Base-by-base conservation (phyloP, 2,329 filamentous ascomycete genomes). In the Sordariomycetes sp. region DNA sequence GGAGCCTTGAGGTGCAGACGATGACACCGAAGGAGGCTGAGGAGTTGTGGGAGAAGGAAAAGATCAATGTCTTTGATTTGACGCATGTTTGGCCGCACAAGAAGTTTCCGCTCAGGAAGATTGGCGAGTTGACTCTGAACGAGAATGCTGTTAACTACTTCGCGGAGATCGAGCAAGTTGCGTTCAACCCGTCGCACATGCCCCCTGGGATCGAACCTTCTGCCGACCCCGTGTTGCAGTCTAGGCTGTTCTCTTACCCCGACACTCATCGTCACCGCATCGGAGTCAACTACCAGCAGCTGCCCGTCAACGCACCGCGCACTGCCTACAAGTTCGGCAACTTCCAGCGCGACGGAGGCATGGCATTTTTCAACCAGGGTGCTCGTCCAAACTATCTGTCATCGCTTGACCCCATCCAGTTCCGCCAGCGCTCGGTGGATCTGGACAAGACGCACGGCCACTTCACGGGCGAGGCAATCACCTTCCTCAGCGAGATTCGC, bases 331-430 rank as follows among this genome's bases (percentile, higher is more conserved):
- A 79, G 29, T 31, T 36, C 30, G 39, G 27, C 17, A 39, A 59
- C 42, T 83, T 77, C 65, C 80, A 86, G 54, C 75, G 82, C 40
- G 82, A 86, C 48, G 83, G 83, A 12, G 50, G 54, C 39, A 86
- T 86, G 79, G 72, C 77, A 37, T 64, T 75, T 49, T 63, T 63
- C 36, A 79, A 79, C 58, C 75, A 77, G 45, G 74, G 73, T 33
- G 60, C 62, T 17, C 70, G 76, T 48, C 71, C 72, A 8, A 74
- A 72, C 55, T 80, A 79, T 46, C 61, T 64, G 15, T 67, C 63
- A 25, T 65, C 64, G 18, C 53, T 54, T 19, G 51, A 56, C 14
- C 51, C 53, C 2, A 54, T 63, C 36, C 30, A 39, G n/a, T 57
- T 63, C 43, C 46, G 44, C 14, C 40, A 46, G 3, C 53, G 59